Conservation (phyloP, 805 yeast genomes). For the Metschnikowia corniflorae region DNA sequence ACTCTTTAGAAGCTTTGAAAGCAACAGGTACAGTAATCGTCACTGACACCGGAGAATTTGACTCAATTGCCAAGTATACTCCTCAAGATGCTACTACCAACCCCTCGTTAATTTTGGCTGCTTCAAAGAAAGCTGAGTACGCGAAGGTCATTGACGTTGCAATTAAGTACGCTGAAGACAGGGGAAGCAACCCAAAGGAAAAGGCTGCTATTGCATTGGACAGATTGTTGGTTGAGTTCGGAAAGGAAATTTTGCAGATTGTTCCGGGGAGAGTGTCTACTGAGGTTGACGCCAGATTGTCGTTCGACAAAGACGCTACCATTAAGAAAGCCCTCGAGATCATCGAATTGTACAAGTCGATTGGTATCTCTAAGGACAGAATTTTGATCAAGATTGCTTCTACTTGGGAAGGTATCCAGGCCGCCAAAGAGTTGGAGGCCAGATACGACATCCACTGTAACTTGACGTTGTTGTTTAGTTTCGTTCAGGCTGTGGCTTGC, state of each 20-base stretch:
- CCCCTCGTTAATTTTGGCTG: conserved; percentile 96
- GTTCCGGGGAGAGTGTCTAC: conserved; percentile 99
- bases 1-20: conserved; percentile 88
- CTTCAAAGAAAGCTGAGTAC: conserved; percentile 86
- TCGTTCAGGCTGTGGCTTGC: conserved; percentile 97
- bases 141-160: conserved; percentile 88
- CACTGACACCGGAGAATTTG: conserved; percentile 99
- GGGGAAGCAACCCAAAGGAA: conserved; percentile 53
- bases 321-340: conserved; percentile 89
- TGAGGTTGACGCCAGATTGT: conserved; percentile 97
- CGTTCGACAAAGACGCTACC: conserved; percentile 93
- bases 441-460: conserved; percentile 91
- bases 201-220: conserved; percentile 84
- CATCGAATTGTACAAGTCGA: conserved; percentile 78
- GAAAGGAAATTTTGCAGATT: conserved; percentile 84
- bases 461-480: conserved; percentile 91
- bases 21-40: conserved; percentile 95
- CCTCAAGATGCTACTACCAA: conserved; percentile 99
- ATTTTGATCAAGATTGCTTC: conserved; percentile 95
- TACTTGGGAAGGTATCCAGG: conserved; percentile 99
- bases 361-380: conserved; percentile 86
- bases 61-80: conserved; percentile 93
- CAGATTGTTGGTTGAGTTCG: conserved; percentile 91
- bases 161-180: conserved; percentile 78
- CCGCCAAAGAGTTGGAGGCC: conserved; percentile 91